Evolutionary conservation across 2,329 filamentous ascomycete genomes (phyloP), one percentile per base, ranked within the genome.

Genomic region (Ophiognomonia clavigignenti-juglandacearum): DNA sequence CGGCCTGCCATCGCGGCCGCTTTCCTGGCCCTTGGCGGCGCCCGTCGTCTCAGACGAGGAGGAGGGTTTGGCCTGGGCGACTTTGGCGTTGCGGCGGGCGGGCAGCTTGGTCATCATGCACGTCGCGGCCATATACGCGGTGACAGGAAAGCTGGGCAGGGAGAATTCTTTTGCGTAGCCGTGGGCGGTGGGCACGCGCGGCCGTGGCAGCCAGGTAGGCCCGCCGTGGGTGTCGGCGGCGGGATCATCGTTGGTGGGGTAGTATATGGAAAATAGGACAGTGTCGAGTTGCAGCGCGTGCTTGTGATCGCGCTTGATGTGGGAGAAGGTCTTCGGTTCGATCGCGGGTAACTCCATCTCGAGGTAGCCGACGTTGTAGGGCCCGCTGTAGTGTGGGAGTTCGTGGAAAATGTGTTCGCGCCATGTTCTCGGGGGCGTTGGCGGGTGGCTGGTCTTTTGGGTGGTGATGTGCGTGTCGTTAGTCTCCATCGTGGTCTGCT

Each of bases 321-420:
- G 58, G 13, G 66, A 73, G 45, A 72, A 64, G 10, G 61, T 59
- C 19, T 65, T 62, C 11, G 69, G 67, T 2, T 64, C 48, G 11
- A 65, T 59, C 14, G 72, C 74, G 5, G 82, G 80, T 23, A 85
- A 72, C 61, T 86, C 83, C 47, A 83, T 69, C 55, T 86, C 82
- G 60, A 85, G 72, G 11, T 80, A 85, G 22, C 84, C 83, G 34
- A 88, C 83, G 52, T 75, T 74, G 61, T 86, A 85, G 0, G 80
- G 80, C 0, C 84, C 83, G 1, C 76, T 73, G 57, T 85, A 84
- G 13, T 71, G 59, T 4, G 83, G 83, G 42, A 87, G 77, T 4
- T 63, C 56, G 56, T 71, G 67, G 31, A 71, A 60, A 39, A 71
- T 56, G n/a, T 57, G 56, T 45, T 72, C 70, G 38, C 64, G 61